Base-by-base conservation (phyloP, 2,329 filamentous ascomycete genomes). In the Trichoderma sp. region DNA sequence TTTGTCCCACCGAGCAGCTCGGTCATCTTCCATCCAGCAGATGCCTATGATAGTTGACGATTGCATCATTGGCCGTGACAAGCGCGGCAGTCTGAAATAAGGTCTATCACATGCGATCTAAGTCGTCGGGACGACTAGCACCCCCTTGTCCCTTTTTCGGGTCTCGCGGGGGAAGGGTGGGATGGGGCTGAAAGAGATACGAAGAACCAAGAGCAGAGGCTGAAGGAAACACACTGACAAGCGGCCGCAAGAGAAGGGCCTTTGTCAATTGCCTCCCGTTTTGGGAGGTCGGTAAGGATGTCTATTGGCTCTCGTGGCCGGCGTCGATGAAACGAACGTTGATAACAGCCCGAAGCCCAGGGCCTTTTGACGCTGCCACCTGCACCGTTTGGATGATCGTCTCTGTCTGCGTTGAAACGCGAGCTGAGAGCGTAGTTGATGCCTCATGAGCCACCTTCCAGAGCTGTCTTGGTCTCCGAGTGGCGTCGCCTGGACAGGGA, bases 61-160 rank as follows among this genome's bases (percentile, higher is more conserved):
- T 69, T 50, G 67, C 67, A 69, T 69, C 67, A 69, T 69, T 62
- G 47, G 34, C 32, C 39, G 67, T 62, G 55, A 62, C 17, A 69
- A 53, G 67, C 65, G 66, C 57, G 57, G 55, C 66, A 47, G 55
- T 68, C 43, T 36, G 20, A 62, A 62, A 43, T 34, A 69, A 61
- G 36, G 39, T 53, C 67, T 26, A 53, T 69, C 67, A 69, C 67
- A 69, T 62, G 57, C 67, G 67, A 69, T 69, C 67, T 61, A 15
- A 53, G 26, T 28, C 36, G 39, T n/a, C 23, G 30, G 67, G 36
- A 62, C 20, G 43, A 17, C 28, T 34, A 32, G 65, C 15, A 20
- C 17, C 65, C 53, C 67, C 57, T 61, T 69, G 28, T 62, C 57
- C 67, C 17, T 34, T 43, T 43, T 43, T 20, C n/a, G 36, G 65